Base-by-base conservation (phyloP, 176 grass and related monocot genomes). In the Lolium rigidum region DNA sequence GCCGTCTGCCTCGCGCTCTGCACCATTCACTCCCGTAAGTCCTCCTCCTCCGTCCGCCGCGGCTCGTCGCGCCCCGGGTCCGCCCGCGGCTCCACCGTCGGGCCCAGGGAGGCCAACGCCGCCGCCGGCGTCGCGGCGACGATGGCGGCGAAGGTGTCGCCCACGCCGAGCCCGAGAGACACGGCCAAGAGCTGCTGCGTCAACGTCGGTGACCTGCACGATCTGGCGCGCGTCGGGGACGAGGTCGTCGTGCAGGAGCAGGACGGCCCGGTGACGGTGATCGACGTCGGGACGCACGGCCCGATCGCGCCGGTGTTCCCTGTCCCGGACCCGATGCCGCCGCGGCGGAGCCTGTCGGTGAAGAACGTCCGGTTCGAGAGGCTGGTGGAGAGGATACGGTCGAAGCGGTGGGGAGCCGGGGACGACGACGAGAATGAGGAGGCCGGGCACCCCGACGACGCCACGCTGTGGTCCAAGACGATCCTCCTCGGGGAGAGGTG, bases 401-500 rank as follows among this genome's bases (percentile, higher is more conserved):
- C 88, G n/a, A 66, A 49, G 66, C 66, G 59, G 26, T 76, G 83
- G 82, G 83, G 80, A 15, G 65, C 69, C 38, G 69, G 50, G 11
- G 77, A 50, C 16, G 13, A 50, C 15, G 18, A 37, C 26, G 78
- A 3, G 3, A 43, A 9, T 16, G 87, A 28, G 22, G 31, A 49
- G 52, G 65, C 52, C 14, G 26, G 41, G 3, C 82, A 72, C 37
- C 64, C 31, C n/a, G 72, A 48, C 39, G 65, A 64, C 14, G 15
- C 47, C 35, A 65, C 91, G 9, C 67, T 93, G 56, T 93, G 88
- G 91, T 88, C 75, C 58, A 93, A 93, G 82, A 82, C 78, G 1
- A 88, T 90, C 49, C 90, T 93, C 64, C 88, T 93, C 21, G 82
- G 91, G 26, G 88, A 88, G 74, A 65, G 82, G 67, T 90, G 88